Evolutionary conservation across 2,329 filamentous ascomycete species (phyloP), one percentile per base, ranked within the genome.

Genomic region (Chaetothyriales sp.): DNA sequence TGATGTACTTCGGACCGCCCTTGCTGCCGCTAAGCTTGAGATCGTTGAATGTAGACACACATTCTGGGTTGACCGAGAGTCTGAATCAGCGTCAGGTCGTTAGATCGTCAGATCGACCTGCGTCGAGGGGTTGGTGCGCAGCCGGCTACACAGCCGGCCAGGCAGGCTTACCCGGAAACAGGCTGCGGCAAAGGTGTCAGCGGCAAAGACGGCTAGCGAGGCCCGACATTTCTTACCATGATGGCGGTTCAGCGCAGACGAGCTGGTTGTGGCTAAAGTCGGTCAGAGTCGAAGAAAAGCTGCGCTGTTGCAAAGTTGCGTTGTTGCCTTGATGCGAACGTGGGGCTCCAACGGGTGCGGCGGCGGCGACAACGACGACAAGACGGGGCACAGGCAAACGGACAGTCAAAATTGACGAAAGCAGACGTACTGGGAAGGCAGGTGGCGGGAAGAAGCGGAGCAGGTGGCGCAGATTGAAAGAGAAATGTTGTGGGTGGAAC

Each of bases 1-100:
- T 75, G 60, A 75, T 72, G 66, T 63, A 75, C 65, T 74, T 75
- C 59, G 63, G 65, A 62, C 69, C 67, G 47, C 64, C 63, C 51
- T 65, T 65, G 62, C 67, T 68, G 62, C 72, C 66, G 60, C 71
- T 70, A 54, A 74, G 67, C 28, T 73, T 66, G 55, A 74, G 67
- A 22, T 73, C 66, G 55, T 73, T 72, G 70, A 70, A 74, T 53
- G 63, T 60, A 46, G 59, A 65, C 56, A 73, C 63, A 66, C 71
- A 74, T 37, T 74, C 70, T 62, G 72, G 69, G 51, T 67, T 61
- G 55, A 75, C 66, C 46, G 67, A 63, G 51, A 74, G 70, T 63
- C 72, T 75, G 59, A 48, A 44, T 48, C 18, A 48, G 33, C 18
- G 44, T 46, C 44, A 46, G 44, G 18, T 20, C 44, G 15, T n/a